Evolutionary conservation across 2,329 filamentous ascomycete species (phyloP), one percentile per base, ranked within the genome.

Genomic region (Sarocladiaceae sp.): DNA sequence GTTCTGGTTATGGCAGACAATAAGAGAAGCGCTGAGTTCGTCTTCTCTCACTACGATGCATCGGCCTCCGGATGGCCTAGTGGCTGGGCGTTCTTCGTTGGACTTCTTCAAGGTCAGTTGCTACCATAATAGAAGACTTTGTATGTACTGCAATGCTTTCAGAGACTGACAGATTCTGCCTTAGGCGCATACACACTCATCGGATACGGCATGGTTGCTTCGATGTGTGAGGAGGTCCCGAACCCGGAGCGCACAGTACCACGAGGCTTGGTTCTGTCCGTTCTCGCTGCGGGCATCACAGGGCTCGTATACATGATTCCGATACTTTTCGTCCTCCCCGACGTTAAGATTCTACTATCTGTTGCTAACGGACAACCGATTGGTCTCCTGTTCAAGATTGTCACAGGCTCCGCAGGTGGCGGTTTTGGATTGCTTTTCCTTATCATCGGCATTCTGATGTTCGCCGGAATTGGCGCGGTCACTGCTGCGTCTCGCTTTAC

Each of bases 341-440:
- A 87, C 47, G 78, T 91, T 5, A 60, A 80, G 55, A 67, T 73
- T 36, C 77, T 92, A 13, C 79, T 88, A 22, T 66, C 68, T 2
- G 84, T 87, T 15, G 77, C 84, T 22, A 88, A 83, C 52, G 85
- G 84, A 10, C 88, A 91, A 60, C 88, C 88, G 1, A 87, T 92
- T 55, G 87, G 85, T 6, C 72, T 85, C 3, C 71, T 92, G 29
- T 91, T 92, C 76, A 88, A 88, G 69, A 83, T 74, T 0, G 87
- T 83, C 8, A 91, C 87, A 0, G 87, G 87, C 1, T 88, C 84
- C 20, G 77, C 84, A 1, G 82, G 73, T 4, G 88, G 86, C 23
- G 88, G 87, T 1, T 90, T 92, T 57, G 87, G 84, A 0, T 74
- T 92, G 6, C 74, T 91, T n/a, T 87, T 91, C 66, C 71, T 91